These are phyloP conservation scores for Backusella tuberculispora DNA, from an alignment of 192 early-diverging fungal genomes.

Conservation along the genomic window DNA sequence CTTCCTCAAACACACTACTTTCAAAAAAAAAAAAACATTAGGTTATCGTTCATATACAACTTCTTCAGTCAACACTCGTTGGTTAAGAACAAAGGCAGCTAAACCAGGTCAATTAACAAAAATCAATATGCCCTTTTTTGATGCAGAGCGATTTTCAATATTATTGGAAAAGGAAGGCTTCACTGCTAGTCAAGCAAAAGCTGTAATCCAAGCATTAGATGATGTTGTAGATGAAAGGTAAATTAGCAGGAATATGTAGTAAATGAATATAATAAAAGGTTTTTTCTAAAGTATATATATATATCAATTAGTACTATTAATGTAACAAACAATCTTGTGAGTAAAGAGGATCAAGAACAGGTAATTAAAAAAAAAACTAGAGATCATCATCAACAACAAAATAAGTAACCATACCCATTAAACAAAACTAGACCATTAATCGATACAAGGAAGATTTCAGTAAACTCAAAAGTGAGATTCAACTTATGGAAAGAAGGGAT, in stretches of 20 bases:
- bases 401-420: not conserved
- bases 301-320: conserved; percentile 52
- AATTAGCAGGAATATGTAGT: not conserved
- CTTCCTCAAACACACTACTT: not conserved
- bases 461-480: conserved; percentile 86
- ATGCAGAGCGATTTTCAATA: conserved; percentile 74
- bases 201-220: conserved; percentile 73
- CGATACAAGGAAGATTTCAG: conserved; percentile 87
- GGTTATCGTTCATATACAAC: conserved; percentile 4
- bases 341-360: conserved; percentile 80
- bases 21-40: not conserved
- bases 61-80: not conserved
- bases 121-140: conserved; percentile 57
- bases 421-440: conserved; percentile 63
- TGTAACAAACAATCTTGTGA: conserved; percentile 67
- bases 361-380: conserved; percentile 35
- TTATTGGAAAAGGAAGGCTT: conserved; percentile 77
- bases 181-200: conserved; percentile 64
- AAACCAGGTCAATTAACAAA: not conserved
- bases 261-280: not conserved
- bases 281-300: no score
- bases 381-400: not conserved
- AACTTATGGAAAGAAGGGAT: conserved; percentile 87
- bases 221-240: conserved; percentile 79
- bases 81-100: conserved; percentile 17